A percentile compares a stretch with the other conserved stretches of the same genome.
Evolutionary conservation across 768 basidiomycete species (phyloP).

Genomic region (Tephrocybe sp.): DNA sequence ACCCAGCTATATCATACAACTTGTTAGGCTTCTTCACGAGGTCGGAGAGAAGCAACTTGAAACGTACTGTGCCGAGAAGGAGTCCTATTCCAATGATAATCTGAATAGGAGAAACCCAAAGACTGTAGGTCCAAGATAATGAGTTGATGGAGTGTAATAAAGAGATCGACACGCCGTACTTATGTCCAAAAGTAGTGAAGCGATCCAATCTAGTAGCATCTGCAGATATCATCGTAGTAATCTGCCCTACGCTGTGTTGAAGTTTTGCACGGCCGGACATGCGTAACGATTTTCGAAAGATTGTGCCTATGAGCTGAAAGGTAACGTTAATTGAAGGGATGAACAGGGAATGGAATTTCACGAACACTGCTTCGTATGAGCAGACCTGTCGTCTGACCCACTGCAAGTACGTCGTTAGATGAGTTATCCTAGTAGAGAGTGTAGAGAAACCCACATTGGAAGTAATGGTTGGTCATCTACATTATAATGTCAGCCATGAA

Average conservation of each 20-base stretch:
- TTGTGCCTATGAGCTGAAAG: slow-evolving; percentile 27
- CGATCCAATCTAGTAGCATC: slow-evolving; percentile 43
- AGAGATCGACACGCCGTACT: slow-evolving; percentile 17
- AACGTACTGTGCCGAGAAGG: slow-evolving; percentile 40
- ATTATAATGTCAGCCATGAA: background rate
- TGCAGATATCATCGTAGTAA: slow-evolving; percentile 47
- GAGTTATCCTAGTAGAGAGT: background rate
- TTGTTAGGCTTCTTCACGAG: background rate
- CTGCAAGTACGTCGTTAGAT: slow-evolving; percentile 3
- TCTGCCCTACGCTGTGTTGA: slow-evolving; percentile 42
- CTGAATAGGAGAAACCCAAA: slow-evolving; percentile 36
- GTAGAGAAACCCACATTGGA: slow-evolving; percentile 12
- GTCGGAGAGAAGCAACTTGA: slow-evolving; percentile 2
- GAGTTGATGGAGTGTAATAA: background rate
- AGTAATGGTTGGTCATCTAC: slow-evolving; percentile 22
- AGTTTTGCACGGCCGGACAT: slow-evolving; percentile 43
- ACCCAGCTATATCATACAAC: slow-evolving; percentile 32
- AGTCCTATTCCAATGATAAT: slow-evolving; percentile 48
- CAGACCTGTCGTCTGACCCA: slow-evolving; percentile 14
- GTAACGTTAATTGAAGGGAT: background rate
- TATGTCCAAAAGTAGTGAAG: slow-evolving; percentile 24
- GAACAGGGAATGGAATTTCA: background rate
- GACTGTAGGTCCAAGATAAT: slow-evolving; percentile 16
- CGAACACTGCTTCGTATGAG: slow-evolving; percentile 23
- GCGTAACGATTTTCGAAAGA: slow-evolving; percentile 50